Evolutionary conservation across 192 early-diverging fungal genomes (phyloP), one percentile per base, ranked within the genome.

Genomic region (Coemansia sp.): DNA sequence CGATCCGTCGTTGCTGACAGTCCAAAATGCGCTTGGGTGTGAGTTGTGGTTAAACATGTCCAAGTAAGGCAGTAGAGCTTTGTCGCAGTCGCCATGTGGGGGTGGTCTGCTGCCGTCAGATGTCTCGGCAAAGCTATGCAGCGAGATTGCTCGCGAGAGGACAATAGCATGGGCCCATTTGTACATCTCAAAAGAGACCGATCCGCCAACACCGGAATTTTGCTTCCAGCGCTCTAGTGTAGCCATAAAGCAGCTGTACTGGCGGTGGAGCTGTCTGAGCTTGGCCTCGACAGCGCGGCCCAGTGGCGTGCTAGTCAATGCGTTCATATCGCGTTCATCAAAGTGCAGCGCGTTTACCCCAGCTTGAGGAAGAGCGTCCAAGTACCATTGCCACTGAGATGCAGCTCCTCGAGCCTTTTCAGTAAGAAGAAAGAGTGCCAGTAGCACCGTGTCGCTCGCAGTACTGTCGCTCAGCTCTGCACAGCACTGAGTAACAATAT

Each of bases 1-100:
- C n/a, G 68, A 66, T 8, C 58, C 62, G 53, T 70, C 61, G n/a
- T 11, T 2, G 5, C 50, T 35, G 2, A 67, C 48, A 0, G 61
- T 25, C 74, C 74, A 76, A 21, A 39, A 43, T 2, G 65, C 69
- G 17, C n/a, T 60, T 1, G 74, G 68, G 5, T n/a, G 35, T 10
- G 45, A 15, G 45, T 62, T 63, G 54, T 76, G 74, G 61, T 76
- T 76, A 43, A 70, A 60, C 69, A 76, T 67, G 53, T 76, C 68
- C 2, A 76, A 50, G 8, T 57, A 50, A 0, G 74, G 74, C 35
- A 76, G 24, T 22, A 76, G 69, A 3, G 68, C 74, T 14, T 47
- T 56, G 58, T 76, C 68, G 23, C 62, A 57, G 5, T 19, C 65
- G 53, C 23, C 52, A 21, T 70, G 51, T 10, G 32, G 41, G 23